These are phyloP conservation scores for Solanum okadae DNA, from an alignment of 257 asterid species.

Conservation along the genomic window DNA sequence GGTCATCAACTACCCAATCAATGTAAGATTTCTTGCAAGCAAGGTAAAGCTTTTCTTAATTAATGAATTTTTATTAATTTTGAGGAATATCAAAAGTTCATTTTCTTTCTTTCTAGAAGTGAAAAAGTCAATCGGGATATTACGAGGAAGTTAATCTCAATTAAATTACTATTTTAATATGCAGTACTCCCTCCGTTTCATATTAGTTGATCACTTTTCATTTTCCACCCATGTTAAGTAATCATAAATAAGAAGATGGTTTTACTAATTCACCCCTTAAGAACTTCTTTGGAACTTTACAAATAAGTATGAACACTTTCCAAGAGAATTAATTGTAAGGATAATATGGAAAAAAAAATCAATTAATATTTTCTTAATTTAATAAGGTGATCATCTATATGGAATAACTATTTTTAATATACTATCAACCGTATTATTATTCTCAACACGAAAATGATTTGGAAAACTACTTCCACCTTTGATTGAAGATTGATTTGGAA, in stretches of 20 bases:
- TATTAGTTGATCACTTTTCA: too few relatives aligned
- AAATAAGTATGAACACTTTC: too few relatives aligned
- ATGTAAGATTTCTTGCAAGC: neutral
- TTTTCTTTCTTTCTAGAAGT: neutral
- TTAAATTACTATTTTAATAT: neutral
- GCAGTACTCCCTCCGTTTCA: accelerated
- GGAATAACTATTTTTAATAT: too few relatives aligned
- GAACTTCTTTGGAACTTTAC: too few relatives aligned
- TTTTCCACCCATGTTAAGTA: too few relatives aligned
- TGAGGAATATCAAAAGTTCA: neutral
- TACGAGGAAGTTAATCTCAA: neutral
- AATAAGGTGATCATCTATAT: too few relatives aligned
- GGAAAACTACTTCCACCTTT: neutral
- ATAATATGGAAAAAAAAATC: too few relatives aligned
- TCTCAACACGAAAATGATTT: neutral
- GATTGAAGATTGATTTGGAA: neutral
- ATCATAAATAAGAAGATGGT: too few relatives aligned
- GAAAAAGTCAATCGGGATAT: neutral
- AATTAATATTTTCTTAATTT: too few relatives aligned
- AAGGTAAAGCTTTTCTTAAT: neutral
- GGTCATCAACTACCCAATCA: neutral
- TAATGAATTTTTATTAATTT: neutral
- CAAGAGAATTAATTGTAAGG: too few relatives aligned
- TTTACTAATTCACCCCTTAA: too few relatives aligned
- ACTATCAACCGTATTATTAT: neutral